Conservation (phyloP, 2,329 filamentous ascomycete species). For the Epichloe glyceriae region DNA sequence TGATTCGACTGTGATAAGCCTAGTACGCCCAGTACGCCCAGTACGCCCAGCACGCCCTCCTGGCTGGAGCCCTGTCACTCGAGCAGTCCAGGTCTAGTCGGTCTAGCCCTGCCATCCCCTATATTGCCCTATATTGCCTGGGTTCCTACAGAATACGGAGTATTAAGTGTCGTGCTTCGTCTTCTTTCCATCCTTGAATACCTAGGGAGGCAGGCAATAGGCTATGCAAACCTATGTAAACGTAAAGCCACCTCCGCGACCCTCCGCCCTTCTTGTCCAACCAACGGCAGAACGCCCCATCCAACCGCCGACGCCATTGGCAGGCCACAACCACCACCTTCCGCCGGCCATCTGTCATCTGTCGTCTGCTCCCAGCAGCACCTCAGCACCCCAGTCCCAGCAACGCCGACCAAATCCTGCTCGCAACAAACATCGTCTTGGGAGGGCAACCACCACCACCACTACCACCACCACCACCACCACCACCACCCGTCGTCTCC, state of each 20-base stretch:
- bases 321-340: background rate
- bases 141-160: too few relatives aligned
- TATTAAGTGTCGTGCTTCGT: too few relatives aligned
- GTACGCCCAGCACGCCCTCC: too few relatives aligned
- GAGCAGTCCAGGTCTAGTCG: too few relatives aligned
- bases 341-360: background rate
- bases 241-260: slow-evolving; percentile 1
- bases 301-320: slow-evolving; percentile 1
- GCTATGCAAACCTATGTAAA: background rate
- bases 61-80: too few relatives aligned
- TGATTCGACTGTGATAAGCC: too few relatives aligned
- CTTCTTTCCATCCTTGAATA: too few relatives aligned
- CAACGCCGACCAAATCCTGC: background rate
- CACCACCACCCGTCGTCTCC: background rate
- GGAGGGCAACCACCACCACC: background rate
- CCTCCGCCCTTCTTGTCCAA: background rate
- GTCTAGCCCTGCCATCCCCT: too few relatives aligned
- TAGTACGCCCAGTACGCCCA: too few relatives aligned
- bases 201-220: too few relatives aligned
- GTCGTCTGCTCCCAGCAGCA: background rate
- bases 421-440: background rate
- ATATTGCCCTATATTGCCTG: too few relatives aligned
- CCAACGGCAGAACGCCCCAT: background rate
- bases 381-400: background rate
- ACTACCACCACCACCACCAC: background rate